phyloP scores from a whole-genome alignment of 2,329 filamentous ascomycete genomes.

The Grosmannia huntii region DNA sequence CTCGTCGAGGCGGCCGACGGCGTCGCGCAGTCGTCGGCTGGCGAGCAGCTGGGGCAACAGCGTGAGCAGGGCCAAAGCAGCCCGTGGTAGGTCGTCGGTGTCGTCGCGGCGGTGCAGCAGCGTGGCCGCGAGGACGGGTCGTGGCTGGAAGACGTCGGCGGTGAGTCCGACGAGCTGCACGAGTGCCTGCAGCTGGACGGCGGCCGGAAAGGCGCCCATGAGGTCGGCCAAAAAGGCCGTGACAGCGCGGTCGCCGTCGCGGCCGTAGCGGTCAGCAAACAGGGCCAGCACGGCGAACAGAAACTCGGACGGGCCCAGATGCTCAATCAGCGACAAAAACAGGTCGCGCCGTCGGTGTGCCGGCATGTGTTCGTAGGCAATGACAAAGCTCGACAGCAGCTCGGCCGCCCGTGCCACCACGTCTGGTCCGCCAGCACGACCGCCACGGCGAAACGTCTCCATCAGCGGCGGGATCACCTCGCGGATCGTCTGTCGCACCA shows the following conservation, averaged over 20 bases:
- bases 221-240: slow-evolving; percentile 64
- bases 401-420: slow-evolving; percentile 74
- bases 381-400: slow-evolving; percentile 87
- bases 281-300: slow-evolving; percentile 79
- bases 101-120: slow-evolving; percentile 50
- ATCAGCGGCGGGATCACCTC: slow-evolving; percentile 89
- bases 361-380: slow-evolving; percentile 92
- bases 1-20: slow-evolving; percentile 43
- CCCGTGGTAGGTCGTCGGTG: slow-evolving; percentile 34
- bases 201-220: slow-evolving; percentile 57
- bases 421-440: slow-evolving; percentile 40
- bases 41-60: slow-evolving; percentile 45
- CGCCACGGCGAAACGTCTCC: slow-evolving; percentile 68
- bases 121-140: slow-evolving; percentile 58
- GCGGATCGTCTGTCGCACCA: slow-evolving; percentile 89
- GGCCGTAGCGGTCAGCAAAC: slow-evolving; percentile 77
- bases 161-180: slow-evolving; percentile 65
- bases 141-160: slow-evolving; percentile 61
- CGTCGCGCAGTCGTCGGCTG: slow-evolving; percentile 41
- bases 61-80: slow-evolving; percentile 41
- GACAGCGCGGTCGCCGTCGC: slow-evolving; percentile 54
- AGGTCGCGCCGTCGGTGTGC: slow-evolving; percentile 69
- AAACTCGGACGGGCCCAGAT: slow-evolving; percentile 75
- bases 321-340: slow-evolving; percentile 74
- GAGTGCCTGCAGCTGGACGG: slow-evolving; percentile 66